Conservation (phyloP, 495 filamentous ascomycete species). For the Xylaria sp. region DNA sequence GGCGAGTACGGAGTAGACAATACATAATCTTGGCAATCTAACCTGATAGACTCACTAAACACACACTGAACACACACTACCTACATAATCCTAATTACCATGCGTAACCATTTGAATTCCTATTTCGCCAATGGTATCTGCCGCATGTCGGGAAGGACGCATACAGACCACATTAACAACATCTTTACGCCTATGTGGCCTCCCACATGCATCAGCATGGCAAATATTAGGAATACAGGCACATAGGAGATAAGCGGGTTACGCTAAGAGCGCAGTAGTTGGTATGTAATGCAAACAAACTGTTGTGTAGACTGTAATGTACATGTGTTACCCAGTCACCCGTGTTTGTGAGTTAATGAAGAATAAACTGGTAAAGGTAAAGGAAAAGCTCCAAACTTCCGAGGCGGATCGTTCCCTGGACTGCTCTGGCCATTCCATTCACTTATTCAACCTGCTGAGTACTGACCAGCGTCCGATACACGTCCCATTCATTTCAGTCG, state of each 20-base stretch:
- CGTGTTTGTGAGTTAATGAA: background rate
- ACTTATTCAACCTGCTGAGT: background rate
- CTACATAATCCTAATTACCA: too few species aligned
- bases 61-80: background rate
- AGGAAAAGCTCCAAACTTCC: background rate
- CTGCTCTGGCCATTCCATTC: background rate
- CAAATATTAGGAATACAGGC: background rate
- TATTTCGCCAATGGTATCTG: background rate
- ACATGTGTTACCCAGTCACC: slow-evolving; percentile 21
- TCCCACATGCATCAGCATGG: too few species aligned
- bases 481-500: slow-evolving; percentile 11
- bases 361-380: background rate
- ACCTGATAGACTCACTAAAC: background rate
- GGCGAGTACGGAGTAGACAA: too few species aligned
- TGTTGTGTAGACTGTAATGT: slow-evolving; percentile 18
- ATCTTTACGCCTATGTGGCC: too few species aligned
- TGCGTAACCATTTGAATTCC: background rate
- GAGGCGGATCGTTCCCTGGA: background rate
- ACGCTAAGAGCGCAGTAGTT: background rate
- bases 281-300: background rate
- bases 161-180: background rate
- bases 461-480: background rate
- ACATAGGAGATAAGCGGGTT: background rate
- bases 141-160: too few species aligned
- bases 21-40: too few species aligned